A percentile compares a stretch with the other conserved stretches of the same genome.
Evolutionary conservation across 179 eudicot genomes (phyloP).

Genomic region (Vitellaria paradoxa): DNA sequence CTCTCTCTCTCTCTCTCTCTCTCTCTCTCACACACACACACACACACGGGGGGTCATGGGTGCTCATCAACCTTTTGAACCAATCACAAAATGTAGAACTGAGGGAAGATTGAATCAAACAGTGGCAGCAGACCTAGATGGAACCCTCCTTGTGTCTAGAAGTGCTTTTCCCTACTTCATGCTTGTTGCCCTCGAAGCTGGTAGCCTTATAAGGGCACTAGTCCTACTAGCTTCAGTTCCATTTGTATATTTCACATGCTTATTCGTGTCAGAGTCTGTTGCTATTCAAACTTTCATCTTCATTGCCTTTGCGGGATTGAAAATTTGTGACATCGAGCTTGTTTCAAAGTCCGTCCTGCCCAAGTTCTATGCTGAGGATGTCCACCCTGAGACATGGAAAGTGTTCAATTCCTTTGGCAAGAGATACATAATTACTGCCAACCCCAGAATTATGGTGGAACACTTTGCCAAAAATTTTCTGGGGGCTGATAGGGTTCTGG

Average conservation of each 20-base stretch:
- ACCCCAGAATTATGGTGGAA: constrained; percentile 78
- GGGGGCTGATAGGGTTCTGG: constrained; percentile 71
- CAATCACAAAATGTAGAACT: constrained; percentile 41
- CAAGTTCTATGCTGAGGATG: constrained; percentile 58
- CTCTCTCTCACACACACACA: background rate
- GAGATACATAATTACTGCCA: constrained; percentile 52
- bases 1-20: background rate
- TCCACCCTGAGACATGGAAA: constrained; percentile 54
- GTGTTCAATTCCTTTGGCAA: constrained; percentile 67
- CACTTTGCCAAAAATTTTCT: constrained; percentile 56
- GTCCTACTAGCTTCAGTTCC: constrained; percentile 45
- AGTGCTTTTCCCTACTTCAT: constrained; percentile 67
- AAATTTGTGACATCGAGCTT: constrained; percentile 51
- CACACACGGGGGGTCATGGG: constrained; percentile 28
- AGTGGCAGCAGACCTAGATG: constrained; percentile 65
- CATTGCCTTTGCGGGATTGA: constrained; percentile 58
- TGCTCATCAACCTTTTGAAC: constrained; percentile 32
- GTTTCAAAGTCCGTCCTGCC: constrained; percentile 68
- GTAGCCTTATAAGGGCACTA: constrained; percentile 54
- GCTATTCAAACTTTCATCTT: constrained; percentile 48
- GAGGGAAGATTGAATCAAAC: constrained; percentile 53
- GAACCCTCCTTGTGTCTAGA: constrained; percentile 54
- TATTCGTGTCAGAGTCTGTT: constrained; percentile 45
- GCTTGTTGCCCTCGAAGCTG: constrained; percentile 72
- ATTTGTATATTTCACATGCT: constrained; percentile 39